Evolutionary conservation across 345 rosid species (phyloP).

Genomic region (Litchi chinensis): DNA sequence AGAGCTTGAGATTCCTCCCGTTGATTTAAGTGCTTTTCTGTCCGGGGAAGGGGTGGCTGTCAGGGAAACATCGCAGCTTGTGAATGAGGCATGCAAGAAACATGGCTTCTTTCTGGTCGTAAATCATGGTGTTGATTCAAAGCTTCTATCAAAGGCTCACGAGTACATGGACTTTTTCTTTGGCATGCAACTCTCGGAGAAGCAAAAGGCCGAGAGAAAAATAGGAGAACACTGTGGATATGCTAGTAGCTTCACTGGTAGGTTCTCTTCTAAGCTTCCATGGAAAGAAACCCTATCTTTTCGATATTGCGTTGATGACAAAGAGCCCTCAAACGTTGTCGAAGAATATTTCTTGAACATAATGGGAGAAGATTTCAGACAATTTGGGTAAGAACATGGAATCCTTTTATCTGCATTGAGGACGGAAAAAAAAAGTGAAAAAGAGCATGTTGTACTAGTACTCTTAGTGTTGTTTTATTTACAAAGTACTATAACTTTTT

Average conservation of each 20-base stretch:
- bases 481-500: not conserved
- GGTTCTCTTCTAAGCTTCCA: slow-evolving; percentile 78
- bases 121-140: slow-evolving; percentile 68
- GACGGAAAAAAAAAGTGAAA: not conserved
- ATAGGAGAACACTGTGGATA: slow-evolving; percentile 73
- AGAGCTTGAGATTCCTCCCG: slow-evolving; percentile 60
- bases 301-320: slow-evolving; percentile 46
- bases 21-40: slow-evolving; percentile 59
- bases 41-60: slow-evolving; percentile 50
- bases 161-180: slow-evolving; percentile 58
- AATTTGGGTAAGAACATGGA: slow-evolving; percentile 57
- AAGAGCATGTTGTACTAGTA: too few relatives aligned
- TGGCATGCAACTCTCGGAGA: slow-evolving; percentile 47
- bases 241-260: slow-evolving; percentile 83
- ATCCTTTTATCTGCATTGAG: not conserved
- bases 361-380: slow-evolving; percentile 62
- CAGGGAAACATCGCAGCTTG: slow-evolving; percentile 46
- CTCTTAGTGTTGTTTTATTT: too few relatives aligned
- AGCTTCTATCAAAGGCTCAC: slow-evolving; percentile 53
- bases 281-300: slow-evolving; percentile 96
- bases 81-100: slow-evolving; percentile 64
- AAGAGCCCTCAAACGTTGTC: slow-evolving; percentile 26
- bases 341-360: slow-evolving; percentile 46
- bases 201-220: slow-evolving; percentile 65
- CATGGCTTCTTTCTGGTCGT: slow-evolving; percentile 83